Conservation (phyloP, 495 filamentous ascomycete species). For the Penicillium lividum region DNA sequence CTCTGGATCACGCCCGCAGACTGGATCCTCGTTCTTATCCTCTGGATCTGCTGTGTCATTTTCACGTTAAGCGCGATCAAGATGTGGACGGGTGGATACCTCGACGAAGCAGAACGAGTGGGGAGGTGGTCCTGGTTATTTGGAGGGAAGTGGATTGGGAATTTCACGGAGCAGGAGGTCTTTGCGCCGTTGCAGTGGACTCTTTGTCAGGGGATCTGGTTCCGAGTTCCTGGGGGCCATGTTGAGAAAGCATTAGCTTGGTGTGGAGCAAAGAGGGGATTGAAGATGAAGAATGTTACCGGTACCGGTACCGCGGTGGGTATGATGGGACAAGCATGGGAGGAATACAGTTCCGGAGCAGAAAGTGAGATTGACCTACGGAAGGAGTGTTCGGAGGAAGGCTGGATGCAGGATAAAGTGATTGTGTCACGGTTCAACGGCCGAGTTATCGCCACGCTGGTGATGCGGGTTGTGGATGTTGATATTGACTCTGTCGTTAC, state of each 20-base stretch:
- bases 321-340: not conserved
- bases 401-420: constrained; percentile 28
- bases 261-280: not conserved
- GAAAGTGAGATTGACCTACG: not conserved
- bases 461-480: constrained; percentile 44
- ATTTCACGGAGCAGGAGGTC: not conserved
- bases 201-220: not conserved
- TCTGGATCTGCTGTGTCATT: constrained; percentile 48
- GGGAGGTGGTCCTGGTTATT: constrained; percentile 48
- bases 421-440: constrained; percentile 57
- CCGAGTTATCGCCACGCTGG: constrained; percentile 56
- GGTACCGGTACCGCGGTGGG: not conserved
- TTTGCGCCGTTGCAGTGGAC: not conserved
- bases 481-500: constrained; percentile 14
- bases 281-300: not conserved
- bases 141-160: constrained; percentile 15
- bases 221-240: not conserved
- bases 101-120: constrained; percentile 53
- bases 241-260: not conserved
- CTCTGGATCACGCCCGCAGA: constrained; percentile 40
- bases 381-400: not conserved
- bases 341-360: not conserved
- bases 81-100: constrained; percentile 45
- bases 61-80: constrained; percentile 41
- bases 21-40: constrained; percentile 19